Conservation (phyloP, 805 yeast species). For the Zygoascus ofunaensis region DNA sequence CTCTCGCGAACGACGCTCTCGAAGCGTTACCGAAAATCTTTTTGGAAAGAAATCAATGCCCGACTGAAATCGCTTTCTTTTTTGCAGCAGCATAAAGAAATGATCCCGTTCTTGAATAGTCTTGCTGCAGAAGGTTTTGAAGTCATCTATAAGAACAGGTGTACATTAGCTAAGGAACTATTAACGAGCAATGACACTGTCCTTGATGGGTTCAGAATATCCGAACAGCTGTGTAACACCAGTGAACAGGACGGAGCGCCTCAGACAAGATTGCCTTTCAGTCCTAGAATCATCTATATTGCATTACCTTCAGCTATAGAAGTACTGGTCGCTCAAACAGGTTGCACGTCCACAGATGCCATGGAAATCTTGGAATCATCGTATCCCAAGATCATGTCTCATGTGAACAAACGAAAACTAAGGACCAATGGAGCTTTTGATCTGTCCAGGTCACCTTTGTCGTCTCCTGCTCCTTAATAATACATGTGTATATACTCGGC, state of each 20-base stretch:
- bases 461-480: not conserved
- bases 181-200: slow-evolving; percentile 6
- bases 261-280: not conserved
- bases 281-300: not conserved
- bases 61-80: slow-evolving; percentile 13
- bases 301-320: slow-evolving; percentile 1
- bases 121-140: slow-evolving; percentile 10
- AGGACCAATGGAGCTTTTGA: no score
- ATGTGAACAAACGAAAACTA: not conserved
- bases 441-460: not conserved
- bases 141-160: slow-evolving; percentile 11
- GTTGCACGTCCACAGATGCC: slow-evolving; percentile 1
- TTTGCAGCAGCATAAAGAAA: slow-evolving; percentile 4
- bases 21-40: not conserved
- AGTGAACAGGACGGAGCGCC: not conserved
- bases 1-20: not conserved
- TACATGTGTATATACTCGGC: not conserved
- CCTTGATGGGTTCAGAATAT: slow-evolving; percentile 8
- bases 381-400: slow-evolving; percentile 4
- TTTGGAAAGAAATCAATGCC: slow-evolving; percentile 9
- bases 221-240: slow-evolving; percentile 9
- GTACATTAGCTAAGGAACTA: slow-evolving; percentile 9
- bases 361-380: not conserved
- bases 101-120: slow-evolving; percentile 5
- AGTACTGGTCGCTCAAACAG: not conserved